Conservation (phyloP, 2,329 filamentous ascomycete genomes). For the Davidsoniella neocaledoniae region DNA sequence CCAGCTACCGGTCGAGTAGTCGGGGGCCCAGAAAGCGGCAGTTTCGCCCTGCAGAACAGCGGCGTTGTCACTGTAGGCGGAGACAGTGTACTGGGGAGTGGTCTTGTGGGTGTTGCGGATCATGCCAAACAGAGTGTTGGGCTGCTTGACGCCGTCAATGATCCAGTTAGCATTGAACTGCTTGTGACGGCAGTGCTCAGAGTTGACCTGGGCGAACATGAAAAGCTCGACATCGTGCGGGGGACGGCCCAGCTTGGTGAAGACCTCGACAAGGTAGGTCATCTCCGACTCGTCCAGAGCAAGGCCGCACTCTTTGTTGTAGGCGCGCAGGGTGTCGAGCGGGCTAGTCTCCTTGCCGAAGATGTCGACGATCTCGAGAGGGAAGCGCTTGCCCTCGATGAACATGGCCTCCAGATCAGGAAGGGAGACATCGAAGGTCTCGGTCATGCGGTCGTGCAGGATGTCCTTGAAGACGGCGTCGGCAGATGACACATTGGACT, state of each 20-base stretch:
- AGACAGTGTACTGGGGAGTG: constrained; percentile 69
- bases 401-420: constrained; percentile 68
- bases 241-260: constrained; percentile 32
- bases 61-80: constrained; percentile 93
- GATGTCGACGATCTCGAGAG: constrained; percentile 61
- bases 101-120: constrained; percentile 87
- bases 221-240: constrained; percentile 82
- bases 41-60: constrained; percentile 47
- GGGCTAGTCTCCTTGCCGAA: constrained; percentile 48
- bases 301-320: constrained; percentile 70
- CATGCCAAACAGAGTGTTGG: constrained; percentile 79
- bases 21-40: constrained; percentile 60
- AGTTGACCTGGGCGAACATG: constrained; percentile 99
- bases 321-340: constrained; percentile 56
- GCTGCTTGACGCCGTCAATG: constrained; percentile 70
- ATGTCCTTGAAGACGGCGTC: constrained; percentile 47
- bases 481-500: constrained; percentile 19
- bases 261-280: constrained; percentile 68
- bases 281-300: constrained; percentile 81
- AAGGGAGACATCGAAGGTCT: constrained; percentile 49
- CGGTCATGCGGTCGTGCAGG: constrained; percentile 91
- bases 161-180: constrained; percentile 96
- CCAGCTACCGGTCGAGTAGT: constrained; percentile 76
- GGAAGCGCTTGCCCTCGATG: constrained; percentile 42
- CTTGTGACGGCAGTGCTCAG: constrained; percentile 74